These are phyloP conservation scores for Backusella psychrophila DNA, from an alignment of 192 early-diverging fungal genomes.

Conservation along the genomic window DNA sequence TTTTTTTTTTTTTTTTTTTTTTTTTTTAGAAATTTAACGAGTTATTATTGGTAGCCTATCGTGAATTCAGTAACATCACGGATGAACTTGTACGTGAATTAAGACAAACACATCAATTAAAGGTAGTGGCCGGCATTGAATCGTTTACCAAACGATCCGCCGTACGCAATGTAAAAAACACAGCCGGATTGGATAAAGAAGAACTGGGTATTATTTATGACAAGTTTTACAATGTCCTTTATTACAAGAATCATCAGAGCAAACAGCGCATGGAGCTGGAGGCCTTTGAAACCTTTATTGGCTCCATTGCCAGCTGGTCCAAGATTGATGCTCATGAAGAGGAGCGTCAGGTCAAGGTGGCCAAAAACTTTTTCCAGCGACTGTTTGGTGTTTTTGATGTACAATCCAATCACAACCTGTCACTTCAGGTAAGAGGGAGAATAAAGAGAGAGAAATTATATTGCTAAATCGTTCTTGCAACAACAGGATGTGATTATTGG, in stretches of 20 bases:
- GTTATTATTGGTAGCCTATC: constrained; percentile 72
- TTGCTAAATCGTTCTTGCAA: constrained; percentile 14
- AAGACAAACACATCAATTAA: constrained; percentile 75
- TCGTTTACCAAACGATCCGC: constrained; percentile 79
- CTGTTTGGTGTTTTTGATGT: constrained; percentile 31
- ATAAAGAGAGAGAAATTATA: background rate
- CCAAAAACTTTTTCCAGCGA: constrained; percentile 17
- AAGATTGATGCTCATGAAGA: constrained; percentile 11
- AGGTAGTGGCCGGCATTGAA: constrained; percentile 81
- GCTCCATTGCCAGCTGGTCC: constrained; percentile 53
- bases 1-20: too few species aligned
- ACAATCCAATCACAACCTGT: constrained; percentile 7
- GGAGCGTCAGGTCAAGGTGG: constrained; percentile 4
- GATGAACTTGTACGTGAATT: constrained; percentile 66
- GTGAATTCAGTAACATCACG: constrained; percentile 78
- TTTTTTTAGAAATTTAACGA: constrained; percentile 64
- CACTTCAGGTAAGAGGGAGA: constrained; percentile 19
- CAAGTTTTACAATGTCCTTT: constrained; percentile 70
- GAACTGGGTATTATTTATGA: constrained; percentile 82
- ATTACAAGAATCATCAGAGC: constrained; percentile 40
- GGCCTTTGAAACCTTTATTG: constrained; percentile 64
- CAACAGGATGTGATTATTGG: constrained; percentile 69
- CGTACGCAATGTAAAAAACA: constrained; percentile 65
- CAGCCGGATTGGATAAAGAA: constrained; percentile 68
- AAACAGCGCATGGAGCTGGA: constrained; percentile 48